Conservation (phyloP, 2,329 filamentous ascomycete genomes). For the Chaetomium strumarium region DNA sequence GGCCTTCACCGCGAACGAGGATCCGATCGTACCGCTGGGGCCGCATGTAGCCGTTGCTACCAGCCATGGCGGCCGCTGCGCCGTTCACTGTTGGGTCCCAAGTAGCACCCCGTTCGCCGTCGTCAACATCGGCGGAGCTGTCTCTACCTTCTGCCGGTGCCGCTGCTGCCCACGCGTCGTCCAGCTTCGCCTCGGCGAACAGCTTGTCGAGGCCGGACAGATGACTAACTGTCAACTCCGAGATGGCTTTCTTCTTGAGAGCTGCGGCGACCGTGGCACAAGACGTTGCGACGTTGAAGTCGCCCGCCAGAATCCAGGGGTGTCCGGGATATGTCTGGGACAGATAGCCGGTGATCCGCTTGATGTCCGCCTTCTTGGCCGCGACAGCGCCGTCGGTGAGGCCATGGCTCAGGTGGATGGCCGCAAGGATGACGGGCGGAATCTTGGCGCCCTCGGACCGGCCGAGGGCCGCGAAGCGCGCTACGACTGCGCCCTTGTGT, state of each 20-base stretch:
- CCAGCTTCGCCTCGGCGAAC: conserved; percentile 41
- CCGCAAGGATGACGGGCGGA: conserved; percentile 44
- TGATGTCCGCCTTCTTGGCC: conserved; percentile 51
- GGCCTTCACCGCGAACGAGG: conserved; percentile 41
- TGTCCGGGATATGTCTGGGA: conserved; percentile 34
- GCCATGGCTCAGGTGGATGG: conserved; percentile 57
- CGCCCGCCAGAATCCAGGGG: conserved; percentile 54
- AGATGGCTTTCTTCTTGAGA: conserved; percentile 47
- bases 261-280: conserved; percentile 48
- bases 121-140: conserved; percentile 26
- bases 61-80: conserved; percentile 47
- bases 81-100: conserved; percentile 55
- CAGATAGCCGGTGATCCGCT: conserved; percentile 44
- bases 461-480: conserved; percentile 34
- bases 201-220: conserved; percentile 42
- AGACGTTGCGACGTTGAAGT: conserved; percentile 61
- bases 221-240: conserved; percentile 38
- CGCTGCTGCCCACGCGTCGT: conserved; percentile 48
- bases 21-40: conserved; percentile 64
- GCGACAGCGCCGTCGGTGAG: conserved; percentile 53
- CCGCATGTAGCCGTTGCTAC: conserved; percentile 42
- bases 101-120: conserved; percentile 58
- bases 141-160: conserved; percentile 32
- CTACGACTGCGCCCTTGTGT: conserved; percentile 54
- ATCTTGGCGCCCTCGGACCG: conserved; percentile 24